These are phyloP conservation scores for Leucosporidium scottii DNA, from an alignment of 768 basidiomycete species.

Conservation along the genomic window DNA sequence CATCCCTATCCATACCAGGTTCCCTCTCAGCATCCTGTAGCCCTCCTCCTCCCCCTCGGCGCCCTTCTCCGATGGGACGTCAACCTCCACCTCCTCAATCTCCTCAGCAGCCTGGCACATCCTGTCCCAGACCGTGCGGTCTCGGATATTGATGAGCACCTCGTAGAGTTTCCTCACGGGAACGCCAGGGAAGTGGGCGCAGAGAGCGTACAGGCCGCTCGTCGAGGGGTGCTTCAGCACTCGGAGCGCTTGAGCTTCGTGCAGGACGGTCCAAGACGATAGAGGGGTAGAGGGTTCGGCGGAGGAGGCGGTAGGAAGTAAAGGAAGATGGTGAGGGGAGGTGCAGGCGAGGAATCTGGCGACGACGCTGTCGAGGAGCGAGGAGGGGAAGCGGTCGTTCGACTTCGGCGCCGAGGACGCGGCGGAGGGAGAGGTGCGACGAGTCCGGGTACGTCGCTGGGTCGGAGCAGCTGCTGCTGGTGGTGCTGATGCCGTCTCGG, in stretches of 20 bases:
- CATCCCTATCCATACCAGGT: slow-evolving; percentile 27
- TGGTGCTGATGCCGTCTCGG: no score
- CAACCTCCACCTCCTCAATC: slow-evolving; percentile 27
- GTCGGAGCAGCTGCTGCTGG: background rate
- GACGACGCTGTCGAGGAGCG: slow-evolving; percentile 29
- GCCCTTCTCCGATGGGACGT: background rate
- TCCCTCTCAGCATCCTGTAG: slow-evolving; percentile 6
- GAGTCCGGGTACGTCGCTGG: background rate
- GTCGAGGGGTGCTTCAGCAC: slow-evolving; percentile 32
- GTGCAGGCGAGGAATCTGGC: slow-evolving; percentile 29
- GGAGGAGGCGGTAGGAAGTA: slow-evolving; percentile 1
- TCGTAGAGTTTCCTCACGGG: slow-evolving; percentile 31
- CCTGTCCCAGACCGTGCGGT: slow-evolving; percentile 26
- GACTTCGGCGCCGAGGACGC: background rate
- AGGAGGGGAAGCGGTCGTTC: slow-evolving; percentile 13
- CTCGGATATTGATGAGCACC: slow-evolving; percentile 12
- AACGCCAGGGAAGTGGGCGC: slow-evolving; percentile 23
- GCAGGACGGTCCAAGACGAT: slow-evolving; percentile 22
- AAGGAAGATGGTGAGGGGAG: slow-evolving; percentile 18
- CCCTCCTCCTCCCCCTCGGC: background rate
- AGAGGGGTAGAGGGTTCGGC: slow-evolving; percentile 5
- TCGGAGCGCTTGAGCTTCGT: slow-evolving; percentile 8
- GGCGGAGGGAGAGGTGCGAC: background rate
- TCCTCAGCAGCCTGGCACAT: slow-evolving; percentile 27
- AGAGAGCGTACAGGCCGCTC: slow-evolving; percentile 29